Base-by-base conservation (phyloP, 2,329 filamentous ascomycete genomes). In the Cytospora piceicola region DNA sequence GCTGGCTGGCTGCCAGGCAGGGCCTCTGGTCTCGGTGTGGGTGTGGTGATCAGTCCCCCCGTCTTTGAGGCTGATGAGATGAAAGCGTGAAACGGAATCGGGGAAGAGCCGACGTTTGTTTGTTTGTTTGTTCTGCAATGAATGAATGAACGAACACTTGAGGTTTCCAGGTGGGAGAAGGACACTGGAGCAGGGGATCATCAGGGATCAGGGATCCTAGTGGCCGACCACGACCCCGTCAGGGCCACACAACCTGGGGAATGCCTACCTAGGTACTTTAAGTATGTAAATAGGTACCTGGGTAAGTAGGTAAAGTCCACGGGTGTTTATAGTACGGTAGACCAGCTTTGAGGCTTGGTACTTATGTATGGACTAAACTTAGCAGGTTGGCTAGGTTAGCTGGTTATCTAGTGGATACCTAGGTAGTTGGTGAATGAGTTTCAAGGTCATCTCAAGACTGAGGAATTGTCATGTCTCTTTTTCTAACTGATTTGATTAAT, bases 11-110 rank as follows among this genome's bases (percentile, higher is more conserved):
- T 42, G 17, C 42, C 46, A 14, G 46, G n/a, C 46, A 14, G 46
- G n/a, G n/a, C 46, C 9, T 49, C 17, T 22, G 22, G 46, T 14
- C 22, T 49, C n/a, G n/a, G 46, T 49, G 20, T n/a, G 42, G 42
- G 17, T n/a, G 34, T 14, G 34, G 6, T 4, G 34, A 36, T 36
- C 20, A 42, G 17, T 42, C 20, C 36, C 34, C 11, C 39, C 8
- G 20, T 12, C 36, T 42, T 42, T 42, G 46, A 49, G n/a, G 46
- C n/a, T 49, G 46, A 24, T 49, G n/a, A 49, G 46, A 24, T 49
- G n/a, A 49, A 49, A 49, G 46, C 22, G n/a, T 49, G 46, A 49
- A 49, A 49, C 46, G 46, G 46, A 14, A 49, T 46, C 20, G 39
- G 39, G 42, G 20, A 46, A 46, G 20, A 46, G 42, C 46, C 46